Conservation (phyloP, 306 rosid species). For the Vigna radiata region DNA sequence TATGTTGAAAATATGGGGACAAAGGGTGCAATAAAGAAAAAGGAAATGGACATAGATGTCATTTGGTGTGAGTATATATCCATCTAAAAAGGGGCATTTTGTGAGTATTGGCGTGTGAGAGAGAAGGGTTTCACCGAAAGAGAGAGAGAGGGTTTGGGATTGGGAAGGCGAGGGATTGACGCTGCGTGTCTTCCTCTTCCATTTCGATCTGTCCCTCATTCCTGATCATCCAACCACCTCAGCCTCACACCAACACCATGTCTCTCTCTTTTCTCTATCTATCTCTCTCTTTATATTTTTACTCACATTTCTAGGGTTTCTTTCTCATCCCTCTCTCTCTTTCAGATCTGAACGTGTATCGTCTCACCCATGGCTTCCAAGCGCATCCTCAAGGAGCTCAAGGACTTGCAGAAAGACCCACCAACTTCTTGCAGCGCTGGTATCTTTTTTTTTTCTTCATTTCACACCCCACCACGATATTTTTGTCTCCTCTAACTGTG, state of each 20-base stretch:
- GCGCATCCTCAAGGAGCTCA: slow-evolving; percentile 79
- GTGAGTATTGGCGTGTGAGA: background rate
- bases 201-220: slow-evolving; percentile 49
- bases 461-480: background rate
- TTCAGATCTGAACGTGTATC: slow-evolving; percentile 46
- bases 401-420: slow-evolving; percentile 88
- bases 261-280: background rate
- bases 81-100: background rate
- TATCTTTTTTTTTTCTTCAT: background rate
- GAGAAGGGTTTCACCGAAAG: background rate
- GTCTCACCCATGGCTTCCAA: slow-evolving; percentile 65
- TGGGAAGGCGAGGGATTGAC: slow-evolving; percentile 46
- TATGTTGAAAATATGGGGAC: background rate
- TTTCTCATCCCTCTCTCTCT: background rate
- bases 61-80: slow-evolving; percentile 27
- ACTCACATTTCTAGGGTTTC: slow-evolving; percentile 35
- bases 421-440: slow-evolving; percentile 89
- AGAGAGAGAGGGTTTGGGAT: slow-evolving; percentile 30
- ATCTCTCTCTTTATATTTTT: background rate
- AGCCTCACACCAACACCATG: background rate
- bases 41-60: slow-evolving; percentile 37
- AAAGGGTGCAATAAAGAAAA: slow-evolving; percentile 31
- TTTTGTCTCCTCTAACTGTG: background rate
- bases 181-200: slow-evolving; percentile 22
- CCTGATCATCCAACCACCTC: slow-evolving; percentile 27